Base-by-base conservation (phyloP, 164 flowering plant genomes). In the Akebia trifoliata region DNA sequence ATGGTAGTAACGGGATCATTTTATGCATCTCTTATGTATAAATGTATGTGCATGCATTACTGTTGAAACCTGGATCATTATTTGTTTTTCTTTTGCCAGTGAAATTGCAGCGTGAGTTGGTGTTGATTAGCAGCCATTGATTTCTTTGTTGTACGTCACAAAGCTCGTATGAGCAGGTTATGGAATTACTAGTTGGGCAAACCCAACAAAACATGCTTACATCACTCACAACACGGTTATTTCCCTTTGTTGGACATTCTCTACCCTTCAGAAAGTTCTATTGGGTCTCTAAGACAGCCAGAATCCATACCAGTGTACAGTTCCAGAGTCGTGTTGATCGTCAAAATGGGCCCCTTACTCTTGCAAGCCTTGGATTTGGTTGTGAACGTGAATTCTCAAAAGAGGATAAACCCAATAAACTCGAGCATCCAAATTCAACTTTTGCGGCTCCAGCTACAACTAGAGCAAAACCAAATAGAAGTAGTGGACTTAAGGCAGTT, bases 201-300 rank as follows among this genome's bases (percentile, higher is more conserved):
- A 32, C 40, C 18, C 38, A 45, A n/a, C 28, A 32, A 36, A 72
- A 43, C 54, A 85, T 88, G 96, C 53, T 73, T 7, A 68, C 71
- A 21, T 44, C 78, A 52, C 61, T 53, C 10, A 68, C 88, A 32
- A 59, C 80, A 0, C 71, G 89, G 57, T 57, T 81, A 46, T 79
- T 81, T 14, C 57, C 81, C 11, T 76, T 66, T 45, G 68, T 67
- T 53, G 81, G 91, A 40, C 80, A 72, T 47, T 70, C 76, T 17
- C 54, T 70, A 46, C 74, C 81, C 0, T 60, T 61, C 4, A 57
- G 57, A 22, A 82, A 65, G 66, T 53, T 78, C 8, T 54, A 64
- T 4, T 36, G 54, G 50, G 50, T 72, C 54, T 65, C 71, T 20
- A 55, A 65, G 47, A 44, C 37, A 37, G 54, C 74, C 42, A 66